Percentiles rank a stretch among this genome's conserved stretches.
Conservation (phyloP, 345 rosid species). For the Camelina laxa region DNA sequence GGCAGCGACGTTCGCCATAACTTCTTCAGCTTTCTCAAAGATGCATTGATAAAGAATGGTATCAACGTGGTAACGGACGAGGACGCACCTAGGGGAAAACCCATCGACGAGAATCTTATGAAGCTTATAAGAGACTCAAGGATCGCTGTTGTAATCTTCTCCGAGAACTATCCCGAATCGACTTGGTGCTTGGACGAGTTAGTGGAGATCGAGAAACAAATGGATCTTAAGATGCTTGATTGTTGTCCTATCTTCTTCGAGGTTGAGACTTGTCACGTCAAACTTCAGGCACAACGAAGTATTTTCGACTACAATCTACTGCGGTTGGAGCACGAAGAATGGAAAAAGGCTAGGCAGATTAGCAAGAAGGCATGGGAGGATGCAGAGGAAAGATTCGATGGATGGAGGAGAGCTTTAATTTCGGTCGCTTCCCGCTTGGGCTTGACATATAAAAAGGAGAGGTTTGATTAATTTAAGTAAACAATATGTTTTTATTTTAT, state of each 20-base stretch:
- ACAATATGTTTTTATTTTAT: no score
- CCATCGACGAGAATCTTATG: neutral
- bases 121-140: constrained; percentile 7
- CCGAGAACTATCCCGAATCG: neutral
- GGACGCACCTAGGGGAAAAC: constrained; percentile 1
- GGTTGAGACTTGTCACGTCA: constrained; percentile 6
- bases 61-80: constrained; percentile 14
- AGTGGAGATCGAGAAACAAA: constrained; percentile 5
- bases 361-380: constrained; percentile 9
- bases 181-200: constrained; percentile 9
- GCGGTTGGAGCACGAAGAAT: neutral
- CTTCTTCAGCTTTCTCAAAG: constrained; percentile 10
- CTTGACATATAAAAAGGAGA: neutral
- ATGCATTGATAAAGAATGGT: neutral
- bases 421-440: neutral
- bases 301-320: neutral
- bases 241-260: constrained; percentile 7
- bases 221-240: constrained; percentile 1
- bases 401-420: constrained; percentile 8
- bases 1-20: neutral
- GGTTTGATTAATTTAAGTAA: neutral
- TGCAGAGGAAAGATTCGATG: neutral
- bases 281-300: neutral
- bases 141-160: neutral
- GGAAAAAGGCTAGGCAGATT: neutral